These are phyloP conservation scores for Suillus placidus DNA, from an alignment of 768 basidiomycete genomes.

Conservation along the genomic window DNA sequence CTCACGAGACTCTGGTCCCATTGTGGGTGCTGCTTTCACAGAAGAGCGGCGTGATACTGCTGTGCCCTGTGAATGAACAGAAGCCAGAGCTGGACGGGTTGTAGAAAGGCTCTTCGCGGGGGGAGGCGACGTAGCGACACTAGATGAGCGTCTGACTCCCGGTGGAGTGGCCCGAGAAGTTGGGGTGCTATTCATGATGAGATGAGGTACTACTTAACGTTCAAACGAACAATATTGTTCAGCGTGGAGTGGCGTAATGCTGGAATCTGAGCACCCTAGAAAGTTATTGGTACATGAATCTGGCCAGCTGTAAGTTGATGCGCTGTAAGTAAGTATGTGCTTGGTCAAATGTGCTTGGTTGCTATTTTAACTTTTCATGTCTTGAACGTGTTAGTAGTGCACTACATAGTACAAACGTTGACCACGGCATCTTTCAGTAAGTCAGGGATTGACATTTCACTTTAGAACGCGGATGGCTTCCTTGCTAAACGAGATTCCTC, in stretches of 20 bases:
- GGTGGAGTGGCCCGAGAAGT: slow-evolving; percentile 46
- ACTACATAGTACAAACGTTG: background rate
- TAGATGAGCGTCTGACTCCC: slow-evolving; percentile 48
- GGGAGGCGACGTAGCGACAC: slow-evolving; percentile 44
- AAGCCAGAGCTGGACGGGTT: slow-evolving; percentile 61
- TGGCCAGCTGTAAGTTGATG: slow-evolving; percentile 8
- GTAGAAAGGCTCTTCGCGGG: slow-evolving; percentile 52
- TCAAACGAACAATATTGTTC: slow-evolving; percentile 1
- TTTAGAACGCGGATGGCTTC: background rate
- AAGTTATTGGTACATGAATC: slow-evolving; percentile 10
- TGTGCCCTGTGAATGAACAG: slow-evolving; percentile 52
- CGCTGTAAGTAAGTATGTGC: background rate
- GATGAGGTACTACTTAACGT: background rate
- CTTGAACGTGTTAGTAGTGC: slow-evolving; percentile 11
- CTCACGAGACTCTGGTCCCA: slow-evolving; percentile 53
- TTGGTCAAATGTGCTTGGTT: background rate
- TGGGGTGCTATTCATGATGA: slow-evolving; percentile 46
- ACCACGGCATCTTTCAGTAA: background rate
- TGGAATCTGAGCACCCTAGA: background rate
- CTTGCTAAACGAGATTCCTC: slow-evolving; percentile 32
- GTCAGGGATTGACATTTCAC: background rate
- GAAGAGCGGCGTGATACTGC: slow-evolving; percentile 53
- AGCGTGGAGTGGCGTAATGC: slow-evolving; percentile 12
- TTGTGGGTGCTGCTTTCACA: slow-evolving; percentile 46
- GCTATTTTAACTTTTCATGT: slow-evolving; percentile 4